Evolutionary conservation across 148 eudicot species (phyloP).

Genomic region (Rhododendron molle): DNA sequence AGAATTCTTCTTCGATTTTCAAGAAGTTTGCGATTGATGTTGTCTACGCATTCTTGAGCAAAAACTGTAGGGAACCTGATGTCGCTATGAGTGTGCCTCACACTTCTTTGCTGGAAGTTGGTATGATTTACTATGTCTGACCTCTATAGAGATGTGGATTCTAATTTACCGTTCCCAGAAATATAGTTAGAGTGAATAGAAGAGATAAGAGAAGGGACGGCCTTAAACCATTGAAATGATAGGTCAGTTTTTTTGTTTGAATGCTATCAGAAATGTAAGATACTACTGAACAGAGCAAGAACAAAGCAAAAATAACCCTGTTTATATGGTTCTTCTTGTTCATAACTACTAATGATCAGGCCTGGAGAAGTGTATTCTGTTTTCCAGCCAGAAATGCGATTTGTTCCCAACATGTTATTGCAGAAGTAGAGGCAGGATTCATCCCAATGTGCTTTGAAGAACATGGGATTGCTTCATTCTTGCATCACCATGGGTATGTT

Average conservation of each 20-base stretch:
- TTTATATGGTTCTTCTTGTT: background rate
- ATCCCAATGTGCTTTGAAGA: background rate
- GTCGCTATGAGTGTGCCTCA: slow-evolving; percentile 56
- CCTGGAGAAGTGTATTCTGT: background rate
- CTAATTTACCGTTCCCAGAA: background rate
- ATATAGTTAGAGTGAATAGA: background rate
- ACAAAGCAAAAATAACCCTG: background rate
- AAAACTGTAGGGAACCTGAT: slow-evolving; percentile 58
- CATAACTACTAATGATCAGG: background rate
- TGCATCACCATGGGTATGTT: background rate
- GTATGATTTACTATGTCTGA: slow-evolving; percentile 65
- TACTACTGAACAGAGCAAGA: background rate
- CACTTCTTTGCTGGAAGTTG: slow-evolving; percentile 60
- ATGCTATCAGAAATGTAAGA: background rate
- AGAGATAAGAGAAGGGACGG: background rate
- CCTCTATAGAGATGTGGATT: background rate
- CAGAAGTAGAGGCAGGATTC: background rate
- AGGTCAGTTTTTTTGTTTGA: background rate
- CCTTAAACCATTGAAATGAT: background rate
- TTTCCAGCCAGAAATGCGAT: background rate
- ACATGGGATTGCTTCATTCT: background rate
- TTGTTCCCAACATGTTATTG: background rate
- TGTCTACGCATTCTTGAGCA: slow-evolving; percentile 50
- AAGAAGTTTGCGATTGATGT: slow-evolving; percentile 53
- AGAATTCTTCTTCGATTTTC: slow-evolving; percentile 42